Percentiles rank a stretch among this genome's conserved stretches.
phyloP scores from a whole-genome alignment of 306 rosid genomes.

The Clitoria ternatea region DNA sequence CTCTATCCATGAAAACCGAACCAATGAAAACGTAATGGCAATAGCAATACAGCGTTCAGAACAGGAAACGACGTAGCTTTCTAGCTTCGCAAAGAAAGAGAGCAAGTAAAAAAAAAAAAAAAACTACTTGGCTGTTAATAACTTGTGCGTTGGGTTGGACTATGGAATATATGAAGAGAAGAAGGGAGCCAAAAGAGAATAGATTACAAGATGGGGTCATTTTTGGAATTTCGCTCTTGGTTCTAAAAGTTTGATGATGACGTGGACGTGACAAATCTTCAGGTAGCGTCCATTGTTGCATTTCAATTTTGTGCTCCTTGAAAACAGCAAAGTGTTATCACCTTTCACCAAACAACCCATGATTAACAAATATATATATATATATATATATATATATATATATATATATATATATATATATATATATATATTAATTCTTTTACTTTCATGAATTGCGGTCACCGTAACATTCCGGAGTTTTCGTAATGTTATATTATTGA shows the following conservation, averaged over 20 bases:
- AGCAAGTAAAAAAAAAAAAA: neutral
- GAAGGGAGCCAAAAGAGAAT: conserved; percentile 4
- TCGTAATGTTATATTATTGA: no score
- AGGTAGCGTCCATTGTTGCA: conserved; percentile 8
- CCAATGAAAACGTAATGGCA: neutral
- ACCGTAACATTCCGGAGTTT: no score
- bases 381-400: no score
- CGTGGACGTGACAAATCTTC: neutral
- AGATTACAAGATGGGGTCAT: neutral
- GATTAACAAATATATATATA: no score
- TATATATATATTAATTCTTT: no score
- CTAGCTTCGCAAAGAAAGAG: neutral
- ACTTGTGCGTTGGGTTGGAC: no score
- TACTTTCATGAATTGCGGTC: no score
- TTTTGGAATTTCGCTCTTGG: neutral
- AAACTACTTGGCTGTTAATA: no score
- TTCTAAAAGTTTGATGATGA: neutral
- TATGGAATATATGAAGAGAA: conserved; percentile 7
- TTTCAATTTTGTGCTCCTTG: conserved; percentile 2
- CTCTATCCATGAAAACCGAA: conserved; percentile 44
- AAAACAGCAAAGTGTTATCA: neutral
- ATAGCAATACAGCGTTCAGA: neutral
- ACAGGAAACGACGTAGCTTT: neutral
- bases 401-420: no score
- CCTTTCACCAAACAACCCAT: conserved; percentile 1